These are phyloP conservation scores for Leptographium flavum DNA, from an alignment of 2,329 filamentous ascomycete species.

Conservation along the genomic window DNA sequence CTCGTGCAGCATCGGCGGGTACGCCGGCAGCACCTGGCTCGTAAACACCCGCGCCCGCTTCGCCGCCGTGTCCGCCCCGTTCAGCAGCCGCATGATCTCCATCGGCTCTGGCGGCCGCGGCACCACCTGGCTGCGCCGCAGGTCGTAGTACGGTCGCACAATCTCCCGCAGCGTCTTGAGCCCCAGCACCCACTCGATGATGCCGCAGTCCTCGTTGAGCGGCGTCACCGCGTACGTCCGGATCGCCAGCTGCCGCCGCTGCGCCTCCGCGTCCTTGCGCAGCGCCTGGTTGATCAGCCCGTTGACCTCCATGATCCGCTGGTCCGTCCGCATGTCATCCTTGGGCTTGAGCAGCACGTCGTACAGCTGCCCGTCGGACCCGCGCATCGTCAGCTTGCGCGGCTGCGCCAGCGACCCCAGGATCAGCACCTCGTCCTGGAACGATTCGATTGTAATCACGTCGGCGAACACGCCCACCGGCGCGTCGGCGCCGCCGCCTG, in stretches of 20 bases:
- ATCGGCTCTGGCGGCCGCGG: conserved; percentile 57
- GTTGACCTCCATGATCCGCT: conserved; percentile 98
- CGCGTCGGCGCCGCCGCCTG: neutral
- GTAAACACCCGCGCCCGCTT: conserved; percentile 58
- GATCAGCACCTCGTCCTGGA: conserved; percentile 79
- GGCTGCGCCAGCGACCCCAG: conserved; percentile 86
- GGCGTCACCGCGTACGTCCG: conserved; percentile 95
- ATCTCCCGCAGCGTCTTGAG: conserved; percentile 91
- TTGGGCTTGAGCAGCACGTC: conserved; percentile 94
- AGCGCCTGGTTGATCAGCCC: conserved; percentile 92
- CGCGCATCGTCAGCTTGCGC: conserved; percentile 73
- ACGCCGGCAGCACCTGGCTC: conserved; percentile 46
- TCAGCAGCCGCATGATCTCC: conserved; percentile 49
- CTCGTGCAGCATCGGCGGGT: conserved; percentile 72
- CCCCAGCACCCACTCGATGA: conserved; percentile 97
- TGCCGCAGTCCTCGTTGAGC: conserved; percentile 90
- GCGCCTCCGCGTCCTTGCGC: conserved; percentile 82
- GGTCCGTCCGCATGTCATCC: conserved; percentile 92
- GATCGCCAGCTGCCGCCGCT: conserved; percentile 82
- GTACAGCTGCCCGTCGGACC: conserved; percentile 79
- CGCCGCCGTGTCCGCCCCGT: conserved; percentile 41
- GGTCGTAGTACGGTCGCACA: conserved; percentile 27
- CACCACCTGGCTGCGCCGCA: conserved; percentile 62
- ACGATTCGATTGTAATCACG: conserved; percentile 65
- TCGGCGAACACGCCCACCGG: conserved; percentile 61